Evolutionary conservation across 75 land plant genomes (phyloP), one percentile per base, ranked within the genome.

Genomic region (Ceratopteris richardii): DNA sequence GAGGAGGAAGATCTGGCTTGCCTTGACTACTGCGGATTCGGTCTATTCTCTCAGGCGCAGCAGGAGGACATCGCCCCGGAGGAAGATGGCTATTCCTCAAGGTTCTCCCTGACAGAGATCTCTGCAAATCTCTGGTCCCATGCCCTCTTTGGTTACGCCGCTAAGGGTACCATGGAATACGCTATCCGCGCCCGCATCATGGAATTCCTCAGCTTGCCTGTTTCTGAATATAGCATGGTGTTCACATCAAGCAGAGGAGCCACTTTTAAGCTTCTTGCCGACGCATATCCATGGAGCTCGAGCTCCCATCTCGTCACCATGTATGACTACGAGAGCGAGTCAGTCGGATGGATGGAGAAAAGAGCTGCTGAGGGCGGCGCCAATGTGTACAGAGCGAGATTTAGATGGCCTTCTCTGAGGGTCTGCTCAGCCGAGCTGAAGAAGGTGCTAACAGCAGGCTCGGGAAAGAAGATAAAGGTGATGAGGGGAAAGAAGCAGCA

Each of bases 301-400:
- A 88, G 79, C 30, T 73, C 72, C 62, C 75, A 68, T 55, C 60
- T 88, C 58, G 54, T 88, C 57, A 88, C 88, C 28, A 81, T 88
- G 85, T 88, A 85, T 79, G 93, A 88, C 76, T 70, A 88, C 60
- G 88, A 88, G 64, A 84, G 93, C 58, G 83, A 88, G 55, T 88
- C 93, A 3, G 79, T 88, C 50, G 77, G 65, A 68, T 79, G 72
- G 80, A 76, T 88, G 85, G 82, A 77, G 31, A 81, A 84, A 57
- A 57, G 75, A 48, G 93, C 93, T 0, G 76, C 50, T 37, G 76
- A 77, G 29, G 71, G 78, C 55, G 93, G 85, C 1, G 89, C 89
- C 0, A 81, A 79, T 51, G 65, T 66, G 31, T 57, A 62, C 20
- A 76, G 69, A 56, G 88, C 93, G 0, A 72, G 71, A 73, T 88